phyloP scores from a whole-genome alignment of 306 rosid species.

The Crotalaria pallida region DNA sequence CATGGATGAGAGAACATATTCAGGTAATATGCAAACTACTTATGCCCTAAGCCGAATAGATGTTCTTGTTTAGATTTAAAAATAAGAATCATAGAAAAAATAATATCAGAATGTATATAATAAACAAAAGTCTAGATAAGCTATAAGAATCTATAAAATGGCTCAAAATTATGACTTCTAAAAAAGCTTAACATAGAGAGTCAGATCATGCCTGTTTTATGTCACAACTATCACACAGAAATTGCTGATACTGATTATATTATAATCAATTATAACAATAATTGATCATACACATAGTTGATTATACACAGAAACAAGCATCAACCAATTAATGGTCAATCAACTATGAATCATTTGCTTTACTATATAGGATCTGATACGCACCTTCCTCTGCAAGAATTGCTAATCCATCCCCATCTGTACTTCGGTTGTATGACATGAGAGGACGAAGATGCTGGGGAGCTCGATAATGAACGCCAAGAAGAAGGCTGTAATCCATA shows the following conservation, averaged over 20 bases:
- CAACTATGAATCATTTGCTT: background rate
- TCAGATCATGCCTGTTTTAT: background rate
- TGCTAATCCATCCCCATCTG: slow-evolving; percentile 56
- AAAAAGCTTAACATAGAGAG: background rate
- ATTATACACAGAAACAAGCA: background rate
- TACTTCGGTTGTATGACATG: slow-evolving; percentile 32
- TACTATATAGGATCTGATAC: background rate
- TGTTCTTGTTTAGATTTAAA: background rate
- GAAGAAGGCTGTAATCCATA: slow-evolving; percentile 89
- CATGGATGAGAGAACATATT: background rate
- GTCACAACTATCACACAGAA: background rate
- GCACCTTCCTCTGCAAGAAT: slow-evolving; percentile 84
- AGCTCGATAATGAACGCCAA: slow-evolving; percentile 90
- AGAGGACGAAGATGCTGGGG: slow-evolving; percentile 68
- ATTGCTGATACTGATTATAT: no score
- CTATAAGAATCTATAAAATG: background rate
- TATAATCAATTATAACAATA: no score
- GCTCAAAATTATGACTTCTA: background rate
- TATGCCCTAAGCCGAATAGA: background rate
- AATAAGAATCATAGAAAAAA: background rate
- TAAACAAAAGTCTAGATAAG: background rate
- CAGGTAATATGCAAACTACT: background rate
- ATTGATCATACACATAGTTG: no score
- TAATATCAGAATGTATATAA: background rate
- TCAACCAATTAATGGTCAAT: background rate